Evolutionary conservation across 108 stramenopile genomes (phyloP).

Genomic region (Conticribra weissflogii): DNA sequence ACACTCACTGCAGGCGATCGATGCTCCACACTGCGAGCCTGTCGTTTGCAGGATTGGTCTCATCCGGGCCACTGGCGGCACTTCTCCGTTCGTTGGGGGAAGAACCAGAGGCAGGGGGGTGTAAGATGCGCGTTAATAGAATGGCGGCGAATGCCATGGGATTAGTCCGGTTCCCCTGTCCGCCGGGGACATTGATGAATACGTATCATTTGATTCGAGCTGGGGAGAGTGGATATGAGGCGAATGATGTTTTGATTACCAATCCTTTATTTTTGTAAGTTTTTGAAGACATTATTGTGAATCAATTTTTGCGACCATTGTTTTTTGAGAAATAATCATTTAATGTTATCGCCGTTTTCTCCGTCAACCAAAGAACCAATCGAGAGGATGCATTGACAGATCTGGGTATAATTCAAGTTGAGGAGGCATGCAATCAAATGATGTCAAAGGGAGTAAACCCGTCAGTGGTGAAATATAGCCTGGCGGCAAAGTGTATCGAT

Average conservation of each 20-base stretch:
- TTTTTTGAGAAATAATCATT: background rate
- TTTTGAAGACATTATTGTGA: background rate
- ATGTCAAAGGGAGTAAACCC: slow-evolving; percentile 45
- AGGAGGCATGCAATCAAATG: slow-evolving; percentile 37
- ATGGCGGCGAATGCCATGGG: slow-evolving; percentile 40
- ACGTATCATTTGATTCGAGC: slow-evolving; percentile 62
- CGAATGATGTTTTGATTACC: slow-evolving; percentile 44
- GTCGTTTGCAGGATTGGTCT: slow-evolving; percentile 29
- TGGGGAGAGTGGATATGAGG: slow-evolving; percentile 48
- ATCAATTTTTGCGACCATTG: background rate
- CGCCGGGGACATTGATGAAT: slow-evolving; percentile 28
- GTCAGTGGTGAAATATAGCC: slow-evolving; percentile 44
- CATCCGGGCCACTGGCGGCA: slow-evolving; percentile 32
- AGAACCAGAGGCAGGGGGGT: background rate
- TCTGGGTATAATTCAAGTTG: slow-evolving; percentile 44
- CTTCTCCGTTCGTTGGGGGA: slow-evolving; percentile 4
- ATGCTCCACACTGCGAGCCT: slow-evolving; percentile 21
- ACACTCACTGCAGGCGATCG: slow-evolving; percentile 14
- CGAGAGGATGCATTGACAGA: slow-evolving; percentile 50
- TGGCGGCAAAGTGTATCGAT: slow-evolving; percentile 58
- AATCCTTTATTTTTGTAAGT: slow-evolving; percentile 59
- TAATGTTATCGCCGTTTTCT: background rate
- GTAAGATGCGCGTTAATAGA: background rate
- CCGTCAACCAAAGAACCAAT: slow-evolving; percentile 35
- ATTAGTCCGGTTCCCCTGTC: slow-evolving; percentile 50